Evolutionary conservation across 1,284 basidiomycete species (phyloP).

Genomic region (Leucoagaricus sp.): DNA sequence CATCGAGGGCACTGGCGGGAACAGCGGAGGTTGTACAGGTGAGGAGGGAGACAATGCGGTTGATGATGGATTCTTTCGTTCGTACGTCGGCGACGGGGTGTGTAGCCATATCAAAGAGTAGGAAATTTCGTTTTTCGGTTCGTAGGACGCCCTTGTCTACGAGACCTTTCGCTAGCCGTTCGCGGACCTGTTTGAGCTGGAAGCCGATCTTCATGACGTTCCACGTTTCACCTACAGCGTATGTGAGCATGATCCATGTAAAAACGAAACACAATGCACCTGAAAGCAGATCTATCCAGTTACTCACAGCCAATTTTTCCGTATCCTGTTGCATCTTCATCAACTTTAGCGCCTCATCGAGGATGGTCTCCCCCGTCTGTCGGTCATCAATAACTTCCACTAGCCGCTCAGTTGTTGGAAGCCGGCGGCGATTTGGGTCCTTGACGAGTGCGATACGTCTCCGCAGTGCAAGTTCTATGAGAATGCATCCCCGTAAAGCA

Average conservation of each 20-base stretch:
- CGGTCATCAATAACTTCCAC: constrained; percentile 91
- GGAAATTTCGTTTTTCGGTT: constrained; percentile 95
- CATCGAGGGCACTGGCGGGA: constrained; percentile 70
- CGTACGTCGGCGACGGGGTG: constrained; percentile 92
- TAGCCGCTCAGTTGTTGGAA: constrained; percentile 79
- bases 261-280: constrained; percentile 52
- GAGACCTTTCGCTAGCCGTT: constrained; percentile 94
- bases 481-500: constrained; percentile 91
- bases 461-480: constrained; percentile 91
- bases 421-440: constrained; percentile 79
- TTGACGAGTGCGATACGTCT: constrained; percentile 87
- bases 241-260: neutral
- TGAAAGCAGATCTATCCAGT: constrained; percentile 92
- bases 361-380: constrained; percentile 91
- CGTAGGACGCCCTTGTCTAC: constrained; percentile 97
- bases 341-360: constrained; percentile 95
- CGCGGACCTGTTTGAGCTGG: constrained; percentile 95
- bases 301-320: constrained; percentile 87
- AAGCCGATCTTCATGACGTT: constrained; percentile 99
- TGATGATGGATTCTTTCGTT: constrained; percentile 83
- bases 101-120: constrained; percentile 98
- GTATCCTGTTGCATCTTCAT: constrained; percentile 72
- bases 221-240: constrained; percentile 89
- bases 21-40: constrained; percentile 85
- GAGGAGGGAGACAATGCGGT: constrained; percentile 75